phyloP scores from a whole-genome alignment of 352 stramenopile species.

The Phytophthora parvispora region DNA sequence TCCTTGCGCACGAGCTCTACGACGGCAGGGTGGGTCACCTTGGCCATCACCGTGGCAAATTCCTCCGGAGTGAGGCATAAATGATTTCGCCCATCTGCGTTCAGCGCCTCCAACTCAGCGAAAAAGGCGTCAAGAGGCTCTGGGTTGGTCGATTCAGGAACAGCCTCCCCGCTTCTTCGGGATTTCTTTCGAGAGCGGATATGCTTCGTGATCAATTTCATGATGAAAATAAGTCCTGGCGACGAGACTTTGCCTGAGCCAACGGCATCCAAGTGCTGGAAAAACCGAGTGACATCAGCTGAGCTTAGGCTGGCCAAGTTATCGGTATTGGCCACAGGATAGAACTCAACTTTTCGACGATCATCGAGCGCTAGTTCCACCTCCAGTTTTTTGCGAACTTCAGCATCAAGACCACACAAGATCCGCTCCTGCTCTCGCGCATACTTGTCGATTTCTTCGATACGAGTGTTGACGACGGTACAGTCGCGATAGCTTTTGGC shows the following conservation, averaged over 20 bases:
- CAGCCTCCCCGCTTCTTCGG: neutral
- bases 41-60: slow-evolving; percentile 46
- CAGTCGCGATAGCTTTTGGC: slow-evolving; percentile 43
- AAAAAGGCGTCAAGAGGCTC: slow-evolving; percentile 25
- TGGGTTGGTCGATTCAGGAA: neutral
- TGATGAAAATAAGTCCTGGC: slow-evolving; percentile 32
- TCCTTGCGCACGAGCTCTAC: slow-evolving; percentile 65
- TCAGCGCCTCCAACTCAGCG: slow-evolving; percentile 23
- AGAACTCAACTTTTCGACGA: neutral
- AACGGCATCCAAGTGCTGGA: slow-evolving; percentile 61
- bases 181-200: slow-evolving; percentile 16
- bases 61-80: slow-evolving; percentile 33
- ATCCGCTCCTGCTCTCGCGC: slow-evolving; percentile 27
- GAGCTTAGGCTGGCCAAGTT: slow-evolving; percentile 2
- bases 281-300: slow-evolving; percentile 42
- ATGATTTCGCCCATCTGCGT: slow-evolving; percentile 17
- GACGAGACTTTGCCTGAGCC: slow-evolving; percentile 65
- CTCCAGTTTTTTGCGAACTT: slow-evolving; percentile 20
- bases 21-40: slow-evolving; percentile 42
- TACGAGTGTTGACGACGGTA: slow-evolving; percentile 34
- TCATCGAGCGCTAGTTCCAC: neutral
- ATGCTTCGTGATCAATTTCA: slow-evolving; percentile 61
- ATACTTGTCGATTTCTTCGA: slow-evolving; percentile 60
- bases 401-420: slow-evolving; percentile 8
- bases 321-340: neutral